A percentile compares a stretch with the other conserved stretches of the same genome.
Evolutionary conservation across 2,329 filamentous ascomycete species (phyloP).

Genomic region (Pleoardoris graminearum): DNA sequence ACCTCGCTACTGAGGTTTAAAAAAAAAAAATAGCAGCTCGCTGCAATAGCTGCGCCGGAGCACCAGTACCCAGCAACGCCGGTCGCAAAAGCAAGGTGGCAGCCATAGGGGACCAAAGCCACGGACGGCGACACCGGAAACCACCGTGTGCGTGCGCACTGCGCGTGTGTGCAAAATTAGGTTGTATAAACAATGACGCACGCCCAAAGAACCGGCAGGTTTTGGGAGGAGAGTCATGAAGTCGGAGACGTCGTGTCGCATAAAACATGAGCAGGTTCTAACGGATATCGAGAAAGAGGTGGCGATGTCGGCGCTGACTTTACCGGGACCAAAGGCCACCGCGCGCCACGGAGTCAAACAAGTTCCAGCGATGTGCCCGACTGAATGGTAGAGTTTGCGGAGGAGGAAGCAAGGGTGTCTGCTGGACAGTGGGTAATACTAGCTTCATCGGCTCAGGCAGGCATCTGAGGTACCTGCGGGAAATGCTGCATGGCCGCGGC

Average conservation of each 20-base stretch:
- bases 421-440: not conserved
- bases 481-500: conserved; percentile 21
- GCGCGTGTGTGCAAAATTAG: conserved; percentile 29
- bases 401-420: not conserved
- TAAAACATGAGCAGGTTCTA: conserved; percentile 15
- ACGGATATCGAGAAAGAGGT: conserved; percentile 7
- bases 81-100: not conserved
- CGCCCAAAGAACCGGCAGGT: conserved; percentile 29
- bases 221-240: conserved; percentile 34
- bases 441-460: conserved; percentile 11
- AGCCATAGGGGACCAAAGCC: not conserved
- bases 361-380: too few species aligned
- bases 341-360: conserved; percentile 7
- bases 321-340: conserved; percentile 9
- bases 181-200: conserved; percentile 26
- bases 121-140: not conserved
- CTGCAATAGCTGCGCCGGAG: not conserved
- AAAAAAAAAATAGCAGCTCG: not conserved
- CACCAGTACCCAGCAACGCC: not conserved
- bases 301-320: conserved; percentile 9
- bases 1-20: too few species aligned
- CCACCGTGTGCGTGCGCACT: not conserved
- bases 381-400: too few species aligned
- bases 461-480: conserved; percentile 20
- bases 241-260: conserved; percentile 36